Percentiles rank a stretch among this genome's conserved stretches.
These are phyloP conservation scores for Neurospora sp. DNA, from an alignment of 495 filamentous ascomycete species.

Conservation along the genomic window DNA sequence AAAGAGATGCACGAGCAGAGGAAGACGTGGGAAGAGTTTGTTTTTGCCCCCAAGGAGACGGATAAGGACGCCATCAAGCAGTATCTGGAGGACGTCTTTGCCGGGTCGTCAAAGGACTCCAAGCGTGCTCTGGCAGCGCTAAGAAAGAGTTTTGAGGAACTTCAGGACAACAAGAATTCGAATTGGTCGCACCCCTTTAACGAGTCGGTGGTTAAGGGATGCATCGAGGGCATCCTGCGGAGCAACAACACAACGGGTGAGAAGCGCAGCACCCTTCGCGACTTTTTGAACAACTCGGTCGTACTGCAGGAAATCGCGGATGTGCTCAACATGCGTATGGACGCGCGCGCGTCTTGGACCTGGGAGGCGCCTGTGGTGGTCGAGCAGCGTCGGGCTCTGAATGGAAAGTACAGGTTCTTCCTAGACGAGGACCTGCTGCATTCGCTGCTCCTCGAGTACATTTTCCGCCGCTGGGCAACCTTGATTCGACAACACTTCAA, in stretches of 20 bases:
- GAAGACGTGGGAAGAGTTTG: conserved; percentile 44
- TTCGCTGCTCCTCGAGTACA: conserved; percentile 51
- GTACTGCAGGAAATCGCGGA: conserved; percentile 54
- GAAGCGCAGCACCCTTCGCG: conserved; percentile 45
- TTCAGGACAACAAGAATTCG: conserved; percentile 9
- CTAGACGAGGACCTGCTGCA: conserved; percentile 61
- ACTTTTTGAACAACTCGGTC: conserved; percentile 46
- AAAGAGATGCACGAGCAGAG: conserved; percentile 33
- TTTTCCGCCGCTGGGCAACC: conserved; percentile 33
- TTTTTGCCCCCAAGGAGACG: conserved; percentile 27
- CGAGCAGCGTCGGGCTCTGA: conserved; percentile 46
- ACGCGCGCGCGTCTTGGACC: conserved; percentile 44
- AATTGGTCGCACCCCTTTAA: conserved; percentile 13
- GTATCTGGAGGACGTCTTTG: conserved; percentile 47
- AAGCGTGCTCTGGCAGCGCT: conserved; percentile 1
- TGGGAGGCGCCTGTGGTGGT: conserved; percentile 34
- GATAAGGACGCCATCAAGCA: conserved; percentile 24
- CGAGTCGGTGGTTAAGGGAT: conserved; percentile 7
- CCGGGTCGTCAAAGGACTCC: conserved; percentile 13
- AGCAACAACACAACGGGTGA: conserved; percentile 51
- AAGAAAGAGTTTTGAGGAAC: neutral
- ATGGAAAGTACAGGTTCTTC: conserved; percentile 56
- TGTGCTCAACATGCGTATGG: conserved; percentile 58
- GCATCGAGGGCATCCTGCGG: conserved; percentile 42
- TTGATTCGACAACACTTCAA: conserved; percentile 9